phyloP scores from a whole-genome alignment of 2,329 filamentous ascomycete species.

The Exophiala sideris region DNA sequence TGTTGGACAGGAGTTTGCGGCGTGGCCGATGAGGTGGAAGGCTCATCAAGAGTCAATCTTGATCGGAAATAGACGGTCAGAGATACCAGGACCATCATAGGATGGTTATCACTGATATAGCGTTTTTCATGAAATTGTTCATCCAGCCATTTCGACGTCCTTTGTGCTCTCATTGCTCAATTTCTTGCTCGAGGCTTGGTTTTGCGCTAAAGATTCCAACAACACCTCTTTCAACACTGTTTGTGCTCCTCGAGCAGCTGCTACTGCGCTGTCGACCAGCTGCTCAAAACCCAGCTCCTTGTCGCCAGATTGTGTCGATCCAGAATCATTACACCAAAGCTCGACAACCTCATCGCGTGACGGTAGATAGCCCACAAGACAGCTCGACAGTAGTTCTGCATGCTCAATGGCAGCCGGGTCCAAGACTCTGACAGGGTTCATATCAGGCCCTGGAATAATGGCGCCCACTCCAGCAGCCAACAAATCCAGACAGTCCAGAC shows the following conservation, averaged over 20 bases:
- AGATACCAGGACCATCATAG: no score
- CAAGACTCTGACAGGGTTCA: conserved; percentile 51
- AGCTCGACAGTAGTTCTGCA: conserved; percentile 71
- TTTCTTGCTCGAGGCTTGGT: conserved; percentile 8
- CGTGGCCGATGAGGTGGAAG: no score
- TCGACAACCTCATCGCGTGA: conserved; percentile 88
- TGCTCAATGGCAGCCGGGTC: conserved; percentile 84
- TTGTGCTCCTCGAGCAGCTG: conserved; percentile 58
- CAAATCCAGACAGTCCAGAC: conserved; percentile 91
- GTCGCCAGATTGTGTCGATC: conserved; percentile 21
- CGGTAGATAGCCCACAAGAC: conserved; percentile 86
- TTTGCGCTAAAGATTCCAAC: conserved; percentile 48
- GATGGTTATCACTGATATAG: neutral
- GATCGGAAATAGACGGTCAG: no score
- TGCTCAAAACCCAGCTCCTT: conserved; percentile 34
- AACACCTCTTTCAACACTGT: conserved; percentile 60
- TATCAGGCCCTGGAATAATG: conserved; percentile 53
- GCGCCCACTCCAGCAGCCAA: conserved; percentile 87
- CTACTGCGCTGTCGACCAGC: conserved; percentile 61
- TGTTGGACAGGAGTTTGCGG: no score
- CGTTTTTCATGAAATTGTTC: conserved; percentile 12
- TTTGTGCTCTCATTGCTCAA: conserved; percentile 5
- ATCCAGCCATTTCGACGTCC: conserved; percentile 32
- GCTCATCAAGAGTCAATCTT: no score
- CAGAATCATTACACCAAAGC: conserved; percentile 80